These are phyloP conservation scores for Umbelopsis sp. DNA, from an alignment of 371 early-diverging fungal genomes.

Conservation along the genomic window DNA sequence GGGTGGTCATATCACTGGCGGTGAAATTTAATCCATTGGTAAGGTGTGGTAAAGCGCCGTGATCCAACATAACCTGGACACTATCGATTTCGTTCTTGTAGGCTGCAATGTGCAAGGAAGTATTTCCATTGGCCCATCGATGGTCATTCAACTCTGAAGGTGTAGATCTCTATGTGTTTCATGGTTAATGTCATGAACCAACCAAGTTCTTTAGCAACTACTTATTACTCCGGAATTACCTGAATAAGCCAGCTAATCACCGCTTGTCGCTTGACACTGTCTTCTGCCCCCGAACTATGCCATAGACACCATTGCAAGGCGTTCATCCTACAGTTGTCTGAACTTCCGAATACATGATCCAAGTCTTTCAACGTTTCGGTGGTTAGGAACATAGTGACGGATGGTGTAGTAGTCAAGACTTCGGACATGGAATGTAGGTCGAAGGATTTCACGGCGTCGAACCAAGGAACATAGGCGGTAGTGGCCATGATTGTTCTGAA, in stretches of 20 bases:
- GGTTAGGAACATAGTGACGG: conserved; percentile 14
- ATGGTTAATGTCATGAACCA: too few relatives aligned
- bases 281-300: not conserved
- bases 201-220: not conserved
- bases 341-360: not conserved
- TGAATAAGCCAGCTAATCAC: conserved; percentile 13
- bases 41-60: conserved; percentile 13
- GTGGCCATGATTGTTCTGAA: not conserved
- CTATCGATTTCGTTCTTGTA: conserved; percentile 8
- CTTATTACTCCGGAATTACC: conserved; percentile 15
- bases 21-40: conserved; percentile 16
- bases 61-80: not conserved
- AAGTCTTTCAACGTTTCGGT: not conserved
- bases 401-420: not conserved
- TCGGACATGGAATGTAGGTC: not conserved
- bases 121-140: conserved; percentile 21
- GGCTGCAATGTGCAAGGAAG: conserved; percentile 19
- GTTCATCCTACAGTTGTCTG: not conserved
- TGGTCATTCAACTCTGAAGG: conserved; percentile 14
- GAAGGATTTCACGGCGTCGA: conserved; percentile 7
- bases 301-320: conserved; percentile 13
- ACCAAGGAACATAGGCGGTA: conserved; percentile 4
- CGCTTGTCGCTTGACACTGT: not conserved
- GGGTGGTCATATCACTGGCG: conserved; percentile 4
- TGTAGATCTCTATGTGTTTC: conserved; percentile 6